Percentiles rank a stretch among this genome's conserved stretches.
These are phyloP conservation scores for Penicillium paxilli DNA, from an alignment of 495 filamentous ascomycete genomes.

Conservation along the genomic window DNA sequence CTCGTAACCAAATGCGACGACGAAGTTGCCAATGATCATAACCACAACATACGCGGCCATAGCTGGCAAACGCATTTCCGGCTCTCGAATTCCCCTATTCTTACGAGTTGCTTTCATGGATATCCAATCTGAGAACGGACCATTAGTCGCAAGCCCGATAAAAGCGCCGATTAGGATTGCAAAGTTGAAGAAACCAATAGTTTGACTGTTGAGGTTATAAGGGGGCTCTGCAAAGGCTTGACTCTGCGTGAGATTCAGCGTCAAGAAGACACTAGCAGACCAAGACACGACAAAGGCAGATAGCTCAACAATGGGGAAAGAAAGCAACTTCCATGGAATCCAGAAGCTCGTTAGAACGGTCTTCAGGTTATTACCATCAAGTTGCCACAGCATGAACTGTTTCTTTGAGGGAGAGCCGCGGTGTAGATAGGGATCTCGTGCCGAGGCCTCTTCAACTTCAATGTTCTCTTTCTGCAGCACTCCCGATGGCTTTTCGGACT, in stretches of 20 bases:
- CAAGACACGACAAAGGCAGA: conserved; percentile 60
- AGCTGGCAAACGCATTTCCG: conserved; percentile 66
- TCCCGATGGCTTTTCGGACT: conserved; percentile 18
- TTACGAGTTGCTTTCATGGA: conserved; percentile 55
- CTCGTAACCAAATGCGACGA: conserved; percentile 62
- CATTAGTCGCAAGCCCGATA: conserved; percentile 58
- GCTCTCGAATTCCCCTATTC: conserved; percentile 66
- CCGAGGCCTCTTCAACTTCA: conserved; percentile 11
- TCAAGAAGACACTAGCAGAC: conserved; percentile 59
- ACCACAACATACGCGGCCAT: conserved; percentile 61
- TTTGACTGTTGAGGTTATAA: conserved; percentile 52
- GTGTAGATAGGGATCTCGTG: conserved; percentile 38
- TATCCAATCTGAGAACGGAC: conserved; percentile 60
- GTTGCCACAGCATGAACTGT: conserved; percentile 57
- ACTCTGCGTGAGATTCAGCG: conserved; percentile 63
- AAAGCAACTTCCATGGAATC: conserved; percentile 57
- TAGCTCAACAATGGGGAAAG: conserved; percentile 65
- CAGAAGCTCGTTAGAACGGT: conserved; percentile 39
- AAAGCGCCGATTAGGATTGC: conserved; percentile 48
- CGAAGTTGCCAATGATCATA: conserved; percentile 58
- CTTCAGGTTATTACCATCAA: conserved; percentile 37
- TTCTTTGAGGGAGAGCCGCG: conserved; percentile 51
- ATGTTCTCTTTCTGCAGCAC: conserved; percentile 19
- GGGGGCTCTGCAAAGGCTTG: conserved; percentile 62
- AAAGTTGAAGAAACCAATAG: conserved; percentile 53